These are phyloP conservation scores for Priceomyces haplophilus DNA, from an alignment of 805 yeast genomes.

Conservation along the genomic window DNA sequence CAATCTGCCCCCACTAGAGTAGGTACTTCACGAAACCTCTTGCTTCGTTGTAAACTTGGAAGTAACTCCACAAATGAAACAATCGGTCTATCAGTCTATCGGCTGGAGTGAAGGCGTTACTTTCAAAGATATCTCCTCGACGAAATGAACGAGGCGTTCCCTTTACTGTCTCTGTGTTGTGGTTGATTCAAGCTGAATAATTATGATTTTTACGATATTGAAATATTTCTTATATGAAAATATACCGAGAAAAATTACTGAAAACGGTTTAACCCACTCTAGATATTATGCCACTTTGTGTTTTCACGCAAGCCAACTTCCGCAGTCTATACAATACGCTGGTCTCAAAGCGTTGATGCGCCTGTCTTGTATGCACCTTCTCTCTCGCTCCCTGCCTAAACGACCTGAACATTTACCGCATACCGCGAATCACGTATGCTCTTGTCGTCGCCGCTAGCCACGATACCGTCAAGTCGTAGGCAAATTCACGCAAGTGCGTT, in stretches of 20 bases:
- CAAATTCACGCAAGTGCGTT: no score
- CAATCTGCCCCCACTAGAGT: no score
- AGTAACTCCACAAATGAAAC: not conserved
- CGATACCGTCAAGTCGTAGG: no score
- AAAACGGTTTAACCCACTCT: constrained; percentile 1
- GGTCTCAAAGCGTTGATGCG: not conserved
- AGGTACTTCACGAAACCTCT: not conserved
- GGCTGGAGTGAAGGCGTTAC: no score
- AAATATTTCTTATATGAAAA: not conserved
- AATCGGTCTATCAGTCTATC: no score
- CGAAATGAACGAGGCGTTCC: not conserved
- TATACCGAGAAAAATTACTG: not conserved
- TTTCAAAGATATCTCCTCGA: not conserved
- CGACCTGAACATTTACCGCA: no score
- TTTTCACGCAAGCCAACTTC: not conserved
- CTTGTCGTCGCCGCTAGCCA: no score
- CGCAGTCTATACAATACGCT: not conserved
- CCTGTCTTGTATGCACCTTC: not conserved
- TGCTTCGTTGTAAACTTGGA: not conserved
- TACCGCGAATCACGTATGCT: no score
- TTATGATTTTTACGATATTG: not conserved
- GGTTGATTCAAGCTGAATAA: not conserved
- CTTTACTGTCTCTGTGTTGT: not conserved
- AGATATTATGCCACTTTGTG: not conserved
- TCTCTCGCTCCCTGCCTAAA: no score